Evolutionary conservation across 2,329 filamentous ascomycete genomes (phyloP), one percentile per base, ranked within the genome.

Genomic region (Ophiostoma fasciatum): DNA sequence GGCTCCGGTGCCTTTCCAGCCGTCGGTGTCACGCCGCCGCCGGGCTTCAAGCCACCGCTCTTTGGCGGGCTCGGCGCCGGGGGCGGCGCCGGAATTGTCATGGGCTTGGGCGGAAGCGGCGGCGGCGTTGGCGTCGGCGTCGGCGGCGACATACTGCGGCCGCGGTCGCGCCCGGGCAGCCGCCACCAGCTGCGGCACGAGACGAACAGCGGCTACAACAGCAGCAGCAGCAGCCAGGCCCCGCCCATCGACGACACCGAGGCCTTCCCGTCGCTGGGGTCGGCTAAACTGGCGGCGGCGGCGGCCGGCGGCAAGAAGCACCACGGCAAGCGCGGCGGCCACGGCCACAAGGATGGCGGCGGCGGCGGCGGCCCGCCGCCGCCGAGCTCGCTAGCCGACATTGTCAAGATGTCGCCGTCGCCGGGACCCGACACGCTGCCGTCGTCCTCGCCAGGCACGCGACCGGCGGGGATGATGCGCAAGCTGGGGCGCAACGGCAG

Each of bases 371-470:
- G 37, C 9, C 31, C 39, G 3, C 65, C 68, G 20, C 57, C 63
- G 0, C 77, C 84, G 2, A 84, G 75, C 49, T 93, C 84, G 15
- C 63, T 98, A 35, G 88, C 88, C 25, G 90, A 96, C 56, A 80
- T 96, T 39, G 85, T 96, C 39, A 90, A 88, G 53, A 92, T 94
- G 82, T 82, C 84, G 5, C 85, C 88, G 1, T 85, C 84, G 7
- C 84, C 85, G n/a, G 68, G 66, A 1, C 75, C 80, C 4, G 45
- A 46, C n/a, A n/a, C n/a, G n/a, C n/a, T n/a, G 10, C 61, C 61
- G 18, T n/a, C 30, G 18, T 10, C 36, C 20, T 17, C 36, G 11
- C 12, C 34, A 13, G 66, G 67, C 30, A 69, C 65, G 47, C 69
- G 64, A 45, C 75, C 68, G 43, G 72, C 71, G 27, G 23, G 23